Evolutionary conservation across 495 filamentous ascomycete genomes (phyloP), one percentile per base, ranked within the genome.

Genomic region (Lasiosphaeria ovina): DNA sequence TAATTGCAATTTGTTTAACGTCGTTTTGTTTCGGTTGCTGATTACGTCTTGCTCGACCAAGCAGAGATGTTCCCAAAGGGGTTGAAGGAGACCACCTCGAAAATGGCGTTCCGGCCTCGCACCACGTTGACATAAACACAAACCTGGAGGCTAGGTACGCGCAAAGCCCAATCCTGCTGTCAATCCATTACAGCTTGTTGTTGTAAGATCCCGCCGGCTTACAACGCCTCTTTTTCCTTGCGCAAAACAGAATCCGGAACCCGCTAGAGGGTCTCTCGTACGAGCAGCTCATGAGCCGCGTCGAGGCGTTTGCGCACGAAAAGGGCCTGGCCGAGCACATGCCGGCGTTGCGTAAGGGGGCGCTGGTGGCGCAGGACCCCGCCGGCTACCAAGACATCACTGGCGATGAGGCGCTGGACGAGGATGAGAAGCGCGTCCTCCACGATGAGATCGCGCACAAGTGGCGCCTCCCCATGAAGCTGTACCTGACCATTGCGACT

Each of bases 351-450:
- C 73, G 78, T 54, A 85, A 83, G 72, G 86, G 83, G 32, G 88
- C 88, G n/a, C 72, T 90, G 8, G 81, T 85, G 10, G 89, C 87
- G 2, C 85, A 87, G 67, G 80, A 82, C 65, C 87, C 87, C 0
- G 57, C 59, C 9, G 69, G 71, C 16, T 80, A 81, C 66, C 81
- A 87, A 8, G 66, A 77, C 8, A 77, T 87, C 60, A 49, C 57
- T 10, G 79, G 79, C 55, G 54, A 72, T 32, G 72, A 83, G 47
- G 76, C 81, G 40, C 77, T 91, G 3, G 71, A 76, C 60, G 79
- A 83, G 0, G 67, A 64, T 1, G 89, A 91, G 53, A 78, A 81
- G 42, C 63, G 64, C 4, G 72, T 66, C n/a, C 74, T 92, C 34
- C 69, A 68, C 35, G 63, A 80, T 45, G 89, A 92, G 64, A 69